Evolutionary conservation across 192 early-diverging fungal species (phyloP).

Genomic region (Powellomyces hirtus): DNA sequence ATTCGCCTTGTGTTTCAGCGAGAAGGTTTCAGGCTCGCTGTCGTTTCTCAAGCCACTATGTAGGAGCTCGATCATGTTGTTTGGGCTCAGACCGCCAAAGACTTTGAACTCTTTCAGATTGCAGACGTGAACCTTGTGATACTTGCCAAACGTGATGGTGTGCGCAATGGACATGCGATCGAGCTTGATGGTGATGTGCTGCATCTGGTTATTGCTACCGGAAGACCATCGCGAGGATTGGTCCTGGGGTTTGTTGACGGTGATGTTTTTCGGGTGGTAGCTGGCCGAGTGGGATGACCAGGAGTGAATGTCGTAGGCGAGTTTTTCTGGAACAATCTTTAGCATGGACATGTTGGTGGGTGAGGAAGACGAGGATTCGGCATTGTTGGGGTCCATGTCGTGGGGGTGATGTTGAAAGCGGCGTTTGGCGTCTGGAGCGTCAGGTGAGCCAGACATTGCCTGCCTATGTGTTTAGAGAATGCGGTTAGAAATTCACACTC

Average conservation of each 20-base stretch:
- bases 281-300: conserved; percentile 82
- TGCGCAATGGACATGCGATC: conserved; percentile 79
- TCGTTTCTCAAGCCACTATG: conserved; percentile 58
- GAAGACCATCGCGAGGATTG: conserved; percentile 91
- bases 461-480: too few relatives aligned
- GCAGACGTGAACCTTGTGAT: conserved; percentile 87
- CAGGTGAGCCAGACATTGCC: neutral
- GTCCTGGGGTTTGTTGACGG: conserved; percentile 78
- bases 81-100: conserved; percentile 76
- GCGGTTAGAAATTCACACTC: too few relatives aligned
- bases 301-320: conserved; percentile 36
- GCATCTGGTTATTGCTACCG: conserved; percentile 81
- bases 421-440: neutral
- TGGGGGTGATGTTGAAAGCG: neutral
- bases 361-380: neutral
- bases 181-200: conserved; percentile 90
- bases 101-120: conserved; percentile 98
- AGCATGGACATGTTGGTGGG: neutral
- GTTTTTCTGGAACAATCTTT: conserved; percentile 24
- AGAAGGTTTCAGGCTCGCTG: conserved; percentile 82
- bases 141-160: conserved; percentile 94
- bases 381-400: neutral
- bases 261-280: conserved; percentile 85
- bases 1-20: conserved; percentile 70
- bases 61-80: conserved; percentile 87